Evolutionary conservation across 73 alveolate genomes (phyloP).

Genomic region (Tetrahymena thermophila): DNA sequence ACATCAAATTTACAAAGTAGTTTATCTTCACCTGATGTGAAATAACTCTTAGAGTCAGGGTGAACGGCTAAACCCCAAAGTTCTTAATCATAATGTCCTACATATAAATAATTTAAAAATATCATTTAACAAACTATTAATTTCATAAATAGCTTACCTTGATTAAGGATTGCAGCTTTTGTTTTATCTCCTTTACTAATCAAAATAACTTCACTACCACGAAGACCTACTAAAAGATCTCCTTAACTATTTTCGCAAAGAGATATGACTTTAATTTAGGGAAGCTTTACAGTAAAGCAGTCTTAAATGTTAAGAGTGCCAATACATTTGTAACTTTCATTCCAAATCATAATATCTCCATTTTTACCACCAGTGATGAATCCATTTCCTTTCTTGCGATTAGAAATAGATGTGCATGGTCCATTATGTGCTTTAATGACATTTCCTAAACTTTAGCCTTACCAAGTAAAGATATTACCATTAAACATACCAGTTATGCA

Average conservation of each 20-base stretch:
- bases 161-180: not conserved
- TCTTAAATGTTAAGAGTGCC: conserved; percentile 17
- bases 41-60: conserved; percentile 76
- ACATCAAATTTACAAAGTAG: conserved; percentile 93
- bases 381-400: conserved; percentile 81
- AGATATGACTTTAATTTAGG: conserved; percentile 75
- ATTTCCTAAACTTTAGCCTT: conserved; percentile 63
- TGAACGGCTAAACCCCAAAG: conserved; percentile 94
- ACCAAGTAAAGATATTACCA: conserved; percentile 80
- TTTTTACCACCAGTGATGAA: conserved; percentile 89
- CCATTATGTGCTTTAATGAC: conserved; percentile 79
- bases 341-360: conserved; percentile 80
- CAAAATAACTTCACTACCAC: conserved; percentile 96
- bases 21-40: conserved; percentile 93
- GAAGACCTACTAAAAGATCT: conserved; percentile 88
- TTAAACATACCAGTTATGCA: conserved; percentile 82
- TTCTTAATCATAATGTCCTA: conserved; percentile 92
- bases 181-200: conserved; percentile 18
- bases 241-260: conserved; percentile 86
- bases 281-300: not conserved
- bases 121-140: not conserved
- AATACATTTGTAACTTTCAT: conserved; percentile 1
- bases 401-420: conserved; percentile 65
- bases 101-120: conserved; percentile 15
- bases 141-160: not conserved